These are phyloP conservation scores for Xanthoceras sorbifolium DNA, from an alignment of 345 rosid species.

Conservation along the genomic window DNA sequence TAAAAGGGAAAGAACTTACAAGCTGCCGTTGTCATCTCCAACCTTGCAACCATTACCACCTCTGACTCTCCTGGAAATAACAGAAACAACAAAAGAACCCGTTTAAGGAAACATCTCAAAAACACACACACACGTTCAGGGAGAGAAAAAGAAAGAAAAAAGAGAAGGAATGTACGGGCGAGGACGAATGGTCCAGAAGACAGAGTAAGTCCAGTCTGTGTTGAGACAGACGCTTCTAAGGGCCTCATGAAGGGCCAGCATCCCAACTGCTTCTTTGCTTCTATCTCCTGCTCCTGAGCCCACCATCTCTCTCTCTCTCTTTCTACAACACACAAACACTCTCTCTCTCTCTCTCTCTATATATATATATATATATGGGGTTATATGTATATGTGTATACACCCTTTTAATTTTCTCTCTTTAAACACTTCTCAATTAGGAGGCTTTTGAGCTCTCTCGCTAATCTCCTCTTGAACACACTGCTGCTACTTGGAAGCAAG, in stretches of 20 bases:
- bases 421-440: constrained; percentile 2
- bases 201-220: constrained; percentile 99
- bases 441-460: neutral
- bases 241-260: constrained; percentile 99
- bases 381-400: neutral
- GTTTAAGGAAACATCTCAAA: constrained; percentile 31
- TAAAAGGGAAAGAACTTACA: constrained; percentile 59
- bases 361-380: neutral
- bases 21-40: constrained; percentile 97
- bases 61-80: constrained; percentile 79
- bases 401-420: constrained; percentile 9
- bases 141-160: constrained; percentile 18
- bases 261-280: constrained; percentile 99
- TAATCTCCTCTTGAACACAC: neutral
- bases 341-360: constrained; percentile 10
- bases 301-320: constrained; percentile 63
- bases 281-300: constrained; percentile 97
- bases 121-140: neutral
- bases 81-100: constrained; percentile 25
- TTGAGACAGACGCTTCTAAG: constrained; percentile 96
- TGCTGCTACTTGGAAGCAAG: constrained; percentile 5
- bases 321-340: neutral
- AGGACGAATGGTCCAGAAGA: constrained; percentile 99
- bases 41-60: constrained; percentile 99
- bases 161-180: constrained; percentile 62